Evolutionary conservation across 78 protist genomes (phyloP).

Genomic region (Dictyostelium brefeldianum): DNA sequence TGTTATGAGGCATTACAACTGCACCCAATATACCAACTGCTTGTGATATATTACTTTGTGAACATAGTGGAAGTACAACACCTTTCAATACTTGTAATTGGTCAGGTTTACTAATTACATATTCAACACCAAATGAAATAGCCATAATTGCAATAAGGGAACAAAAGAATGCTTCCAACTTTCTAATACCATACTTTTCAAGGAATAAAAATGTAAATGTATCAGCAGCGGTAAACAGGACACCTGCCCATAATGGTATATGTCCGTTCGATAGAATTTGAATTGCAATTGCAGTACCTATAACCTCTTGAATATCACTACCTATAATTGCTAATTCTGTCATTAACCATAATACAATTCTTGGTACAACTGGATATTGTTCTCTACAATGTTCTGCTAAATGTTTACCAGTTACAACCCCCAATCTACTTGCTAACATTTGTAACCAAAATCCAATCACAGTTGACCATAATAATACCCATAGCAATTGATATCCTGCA

Average conservation of each 20-base stretch:
- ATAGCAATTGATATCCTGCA: conserved; percentile 87
- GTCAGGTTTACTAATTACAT: conserved; percentile 41
- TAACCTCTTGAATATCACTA: conserved; percentile 88
- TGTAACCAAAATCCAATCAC: conserved; percentile 87
- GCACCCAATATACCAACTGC: conserved; percentile 93
- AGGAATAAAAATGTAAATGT: conserved; percentile 87
- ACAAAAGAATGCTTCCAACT: conserved; percentile 83
- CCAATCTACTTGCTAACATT: conserved; percentile 86
- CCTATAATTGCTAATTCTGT: conserved; percentile 93
- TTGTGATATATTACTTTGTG: conserved; percentile 11
- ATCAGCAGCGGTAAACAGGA: conserved; percentile 83
- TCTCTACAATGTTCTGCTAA: conserved; percentile 87
- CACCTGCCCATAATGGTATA: conserved; percentile 91
- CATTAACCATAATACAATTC: conserved; percentile 87
- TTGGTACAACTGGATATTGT: conserved; percentile 76
- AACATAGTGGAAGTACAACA: conserved; percentile 19
- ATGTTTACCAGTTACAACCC: conserved; percentile 88
- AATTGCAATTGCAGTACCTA: conserved; percentile 90
- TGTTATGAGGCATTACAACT: conserved; percentile 93
- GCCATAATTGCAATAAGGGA: conserved; percentile 83
- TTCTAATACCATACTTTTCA: conserved; percentile 81
- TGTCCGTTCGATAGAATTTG: conserved; percentile 58
- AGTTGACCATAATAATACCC: conserved; percentile 91
- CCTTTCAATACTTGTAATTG: conserved; percentile 67
- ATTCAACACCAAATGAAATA: conserved; percentile 74